A percentile compares a stretch with the other conserved stretches of the same genome.
These are phyloP conservation scores for Mycena amicta DNA, from an alignment of 768 basidiomycete genomes.

Conservation along the genomic window DNA sequence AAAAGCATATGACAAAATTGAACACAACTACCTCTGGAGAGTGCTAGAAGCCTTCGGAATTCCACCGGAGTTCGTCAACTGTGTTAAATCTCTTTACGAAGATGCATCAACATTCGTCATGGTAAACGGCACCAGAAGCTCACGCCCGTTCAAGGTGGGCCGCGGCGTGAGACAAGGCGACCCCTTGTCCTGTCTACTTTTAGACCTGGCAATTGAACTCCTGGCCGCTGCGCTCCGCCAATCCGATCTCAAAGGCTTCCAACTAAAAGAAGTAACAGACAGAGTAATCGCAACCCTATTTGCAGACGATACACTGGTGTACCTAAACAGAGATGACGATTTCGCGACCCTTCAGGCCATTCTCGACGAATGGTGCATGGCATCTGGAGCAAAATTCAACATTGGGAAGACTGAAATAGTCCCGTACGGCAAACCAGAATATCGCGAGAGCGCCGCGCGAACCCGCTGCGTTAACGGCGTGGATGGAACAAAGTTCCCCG, in stretches of 20 bases:
- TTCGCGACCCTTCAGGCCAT: conserved; percentile 1
- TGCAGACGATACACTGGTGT: conserved; percentile 9
- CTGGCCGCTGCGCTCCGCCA: conserved; percentile 23
- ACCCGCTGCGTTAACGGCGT: background rate
- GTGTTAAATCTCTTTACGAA: conserved; percentile 25
- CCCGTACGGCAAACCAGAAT: background rate
- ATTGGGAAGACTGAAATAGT: conserved; percentile 9
- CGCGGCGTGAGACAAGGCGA: conserved; percentile 35
- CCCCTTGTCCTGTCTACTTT: conserved; percentile 35
- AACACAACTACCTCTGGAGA: conserved; percentile 22
- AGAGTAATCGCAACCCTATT: conserved; percentile 2
- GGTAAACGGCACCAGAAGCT: conserved; percentile 25
- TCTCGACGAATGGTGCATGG: conserved; percentile 9
- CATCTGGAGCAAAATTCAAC: conserved; percentile 12
- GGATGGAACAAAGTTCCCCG: background rate
- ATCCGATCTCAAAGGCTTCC: conserved; percentile 4
- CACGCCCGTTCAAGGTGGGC: conserved; percentile 18
- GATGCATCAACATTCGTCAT: conserved; percentile 24
- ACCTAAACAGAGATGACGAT: background rate
- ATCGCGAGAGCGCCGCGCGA: background rate
- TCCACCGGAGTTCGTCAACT: conserved; percentile 18
- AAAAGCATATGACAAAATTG: conserved; percentile 5
- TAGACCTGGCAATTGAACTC: conserved; percentile 35
- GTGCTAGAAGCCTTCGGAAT: conserved; percentile 6
- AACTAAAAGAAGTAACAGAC: conserved; percentile 3